These are phyloP conservation scores for Tuber indicum DNA, from an alignment of 495 filamentous ascomycete genomes.

Conservation along the genomic window DNA sequence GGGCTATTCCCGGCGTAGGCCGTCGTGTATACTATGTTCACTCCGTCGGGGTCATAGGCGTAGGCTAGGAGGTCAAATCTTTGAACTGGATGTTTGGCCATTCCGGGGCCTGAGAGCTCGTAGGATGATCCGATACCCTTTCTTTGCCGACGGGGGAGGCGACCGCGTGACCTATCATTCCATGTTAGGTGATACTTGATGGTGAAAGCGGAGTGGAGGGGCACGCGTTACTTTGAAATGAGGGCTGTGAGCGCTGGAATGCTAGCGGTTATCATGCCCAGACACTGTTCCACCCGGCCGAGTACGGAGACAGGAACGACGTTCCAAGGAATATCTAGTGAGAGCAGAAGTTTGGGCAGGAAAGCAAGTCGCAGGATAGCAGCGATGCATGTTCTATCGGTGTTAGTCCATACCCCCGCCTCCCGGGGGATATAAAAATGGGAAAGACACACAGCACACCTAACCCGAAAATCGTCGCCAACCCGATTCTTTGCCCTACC, in stretches of 20 bases:
- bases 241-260: slow-evolving; percentile 38
- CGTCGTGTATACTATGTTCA: slow-evolving; percentile 12
- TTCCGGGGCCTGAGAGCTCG: background rate
- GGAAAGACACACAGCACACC: slow-evolving; percentile 42
- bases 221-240: slow-evolving; percentile 25
- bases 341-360: slow-evolving; percentile 28
- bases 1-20: slow-evolving; percentile 8
- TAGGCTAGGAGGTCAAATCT: slow-evolving; percentile 25
- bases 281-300: slow-evolving; percentile 33
- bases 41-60: slow-evolving; percentile 29
- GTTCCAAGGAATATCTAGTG: slow-evolving; percentile 38
- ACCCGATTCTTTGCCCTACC: slow-evolving; percentile 37
- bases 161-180: background rate
- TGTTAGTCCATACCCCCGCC: slow-evolving; percentile 16
- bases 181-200: background rate
- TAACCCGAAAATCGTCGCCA: slow-evolving; percentile 43
- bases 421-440: background rate
- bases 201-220: background rate
- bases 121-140: slow-evolving; percentile 8
- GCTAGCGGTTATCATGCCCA: slow-evolving; percentile 40
- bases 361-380: slow-evolving; percentile 27
- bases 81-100: background rate
- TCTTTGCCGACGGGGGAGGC: background rate
- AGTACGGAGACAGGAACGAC: slow-evolving; percentile 30
- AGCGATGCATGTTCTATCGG: slow-evolving; percentile 30